These are phyloP conservation scores for Nicotiana benthamiana DNA, from an alignment of 257 asterid species.

Conservation along the genomic window DNA sequence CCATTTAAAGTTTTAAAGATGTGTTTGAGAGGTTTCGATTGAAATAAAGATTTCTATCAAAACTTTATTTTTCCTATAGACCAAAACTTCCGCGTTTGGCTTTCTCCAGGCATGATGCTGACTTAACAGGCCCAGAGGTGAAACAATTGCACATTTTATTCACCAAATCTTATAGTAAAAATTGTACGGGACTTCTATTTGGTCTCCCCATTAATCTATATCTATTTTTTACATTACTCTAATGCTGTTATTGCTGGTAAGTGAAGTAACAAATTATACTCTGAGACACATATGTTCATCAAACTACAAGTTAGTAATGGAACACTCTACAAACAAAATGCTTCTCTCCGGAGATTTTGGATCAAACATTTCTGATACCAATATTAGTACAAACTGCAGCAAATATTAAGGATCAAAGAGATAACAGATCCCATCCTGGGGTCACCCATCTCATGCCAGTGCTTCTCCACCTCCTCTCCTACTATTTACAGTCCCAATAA, in stretches of 20 bases:
- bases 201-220: too few relatives aligned
- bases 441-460: constrained; percentile 6
- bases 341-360: constrained; percentile 13
- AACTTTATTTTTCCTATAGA: too few relatives aligned
- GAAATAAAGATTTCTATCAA: too few relatives aligned
- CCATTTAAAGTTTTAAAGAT: background rate
- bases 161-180: background rate
- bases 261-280: background rate
- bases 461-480: constrained; percentile 23
- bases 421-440: background rate
- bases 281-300: background rate
- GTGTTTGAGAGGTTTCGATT: background rate
- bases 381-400: constrained; percentile 3
- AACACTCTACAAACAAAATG: constrained; percentile 1
- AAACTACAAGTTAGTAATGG: constrained; percentile 13
- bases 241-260: background rate
- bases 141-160: background rate
- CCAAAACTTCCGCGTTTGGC: too few relatives aligned
- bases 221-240: background rate
- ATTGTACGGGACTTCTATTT: too few relatives aligned
- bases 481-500: constrained; percentile 23
- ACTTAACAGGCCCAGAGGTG: background rate
- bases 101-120: too few relatives aligned
- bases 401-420: background rate
- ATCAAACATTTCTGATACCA: constrained; percentile 4